These are phyloP conservation scores for Salix suchowensis DNA, from an alignment of 345 rosid species.

Conservation along the genomic window DNA sequence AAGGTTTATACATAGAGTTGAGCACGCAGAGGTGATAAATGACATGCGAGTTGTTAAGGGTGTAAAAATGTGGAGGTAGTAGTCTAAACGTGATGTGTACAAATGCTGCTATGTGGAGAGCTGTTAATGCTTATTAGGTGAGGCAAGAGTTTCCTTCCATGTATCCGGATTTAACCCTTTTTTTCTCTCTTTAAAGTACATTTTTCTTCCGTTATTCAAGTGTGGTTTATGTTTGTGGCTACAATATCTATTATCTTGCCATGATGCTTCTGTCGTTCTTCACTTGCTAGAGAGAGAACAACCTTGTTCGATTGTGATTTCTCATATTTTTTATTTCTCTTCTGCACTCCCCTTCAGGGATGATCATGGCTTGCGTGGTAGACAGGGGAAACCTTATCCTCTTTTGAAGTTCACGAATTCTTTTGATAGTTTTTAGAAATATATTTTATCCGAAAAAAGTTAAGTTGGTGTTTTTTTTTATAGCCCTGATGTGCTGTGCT, in stretches of 20 bases:
- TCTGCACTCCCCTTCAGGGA: not conserved
- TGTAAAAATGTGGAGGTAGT: conserved; percentile 34
- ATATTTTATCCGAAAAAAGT: too few relatives aligned
- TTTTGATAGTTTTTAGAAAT: too few relatives aligned
- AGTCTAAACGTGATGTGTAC: conserved; percentile 33
- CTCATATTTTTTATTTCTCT: not conserved
- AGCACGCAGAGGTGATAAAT: conserved; percentile 29
- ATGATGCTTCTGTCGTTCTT: not conserved
- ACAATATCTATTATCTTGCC: not conserved
- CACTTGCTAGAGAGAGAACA: not conserved
- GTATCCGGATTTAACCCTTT: conserved; percentile 16
- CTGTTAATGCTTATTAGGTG: conserved; percentile 26
- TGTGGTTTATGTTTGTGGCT: not conserved
- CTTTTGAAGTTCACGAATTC: not conserved
- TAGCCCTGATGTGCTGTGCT: too few relatives aligned
- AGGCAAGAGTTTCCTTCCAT: conserved; percentile 25
- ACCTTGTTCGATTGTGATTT: not conserved
- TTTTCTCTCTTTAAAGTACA: conserved; percentile 8
- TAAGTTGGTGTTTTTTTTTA: too few relatives aligned
- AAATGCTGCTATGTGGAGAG: conserved; percentile 34
- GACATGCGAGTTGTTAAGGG: conserved; percentile 31
- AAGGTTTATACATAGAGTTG: conserved; percentile 40
- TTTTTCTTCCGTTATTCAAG: not conserved
- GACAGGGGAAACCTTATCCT: not conserved
- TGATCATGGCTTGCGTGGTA: not conserved